Conservation (phyloP, 768 basidiomycete species). For the Tricholoma hemisulphureum region DNA sequence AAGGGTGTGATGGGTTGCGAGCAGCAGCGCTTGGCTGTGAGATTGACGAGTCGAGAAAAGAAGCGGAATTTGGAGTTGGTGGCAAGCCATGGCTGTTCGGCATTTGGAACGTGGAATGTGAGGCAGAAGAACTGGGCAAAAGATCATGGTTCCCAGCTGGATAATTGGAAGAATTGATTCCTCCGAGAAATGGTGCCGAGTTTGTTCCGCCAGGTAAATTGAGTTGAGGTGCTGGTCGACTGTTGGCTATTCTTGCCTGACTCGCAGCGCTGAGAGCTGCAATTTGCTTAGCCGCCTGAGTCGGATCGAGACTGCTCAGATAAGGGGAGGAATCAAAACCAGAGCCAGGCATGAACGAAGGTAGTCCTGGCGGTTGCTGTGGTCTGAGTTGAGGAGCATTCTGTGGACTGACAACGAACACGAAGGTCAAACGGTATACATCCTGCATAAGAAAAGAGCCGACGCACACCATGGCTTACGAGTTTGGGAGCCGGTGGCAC, state of each 20-base stretch:
- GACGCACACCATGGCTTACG: constrained; percentile 33
- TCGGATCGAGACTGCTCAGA: constrained; percentile 60
- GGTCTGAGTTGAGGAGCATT: background rate
- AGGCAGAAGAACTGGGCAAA: constrained; percentile 33
- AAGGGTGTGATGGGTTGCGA: constrained; percentile 35
- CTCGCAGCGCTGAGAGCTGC: constrained; percentile 68
- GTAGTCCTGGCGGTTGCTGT: constrained; percentile 28
- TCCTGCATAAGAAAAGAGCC: constrained; percentile 9
- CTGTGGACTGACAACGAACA: constrained; percentile 25
- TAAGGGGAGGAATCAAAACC: constrained; percentile 37
- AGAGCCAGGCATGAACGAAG: constrained; percentile 31
- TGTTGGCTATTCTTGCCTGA: constrained; percentile 57
- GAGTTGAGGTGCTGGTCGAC: constrained; percentile 34
- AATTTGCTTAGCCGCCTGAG: constrained; percentile 76
- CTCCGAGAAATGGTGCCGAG: constrained; percentile 68
- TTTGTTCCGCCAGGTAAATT: constrained; percentile 53
- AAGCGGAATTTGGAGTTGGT: constrained; percentile 36
- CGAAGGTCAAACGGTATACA: constrained; percentile 7
- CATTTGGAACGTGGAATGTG: constrained; percentile 46
- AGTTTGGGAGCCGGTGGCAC: constrained; percentile 7
- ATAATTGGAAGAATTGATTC: constrained; percentile 48
- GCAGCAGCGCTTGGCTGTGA: constrained; percentile 35
- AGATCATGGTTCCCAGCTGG: constrained; percentile 45
- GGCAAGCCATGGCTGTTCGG: constrained; percentile 38
- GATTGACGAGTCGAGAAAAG: constrained; percentile 48